Evolutionary conservation across 1,284 basidiomycete genomes (phyloP), one percentile per base, ranked within the genome.

Genomic region (Somion occarium): DNA sequence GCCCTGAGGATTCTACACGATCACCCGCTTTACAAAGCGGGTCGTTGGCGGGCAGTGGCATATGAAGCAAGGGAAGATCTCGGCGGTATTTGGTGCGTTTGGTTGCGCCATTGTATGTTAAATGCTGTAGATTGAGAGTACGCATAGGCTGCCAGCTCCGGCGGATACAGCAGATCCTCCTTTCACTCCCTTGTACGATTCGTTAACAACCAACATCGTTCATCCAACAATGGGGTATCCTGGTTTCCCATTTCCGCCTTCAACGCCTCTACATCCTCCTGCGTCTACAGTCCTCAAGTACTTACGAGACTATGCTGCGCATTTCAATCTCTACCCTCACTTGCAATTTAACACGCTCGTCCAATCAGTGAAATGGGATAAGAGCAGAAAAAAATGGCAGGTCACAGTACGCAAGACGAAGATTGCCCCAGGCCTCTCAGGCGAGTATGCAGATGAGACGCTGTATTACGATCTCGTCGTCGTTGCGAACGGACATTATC

Each of bases 401-500:
- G 70, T 85, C 9, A 66, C 64, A 0, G 54, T 72, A 30, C 72
- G 70, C 4, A 70, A 67, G 0, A 68, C 63, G 20, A 23, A 49
- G 25, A 3, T 27, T 12, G 23, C 34, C 19, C 38, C 20, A 18
- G 38, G 23, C 20, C 25, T 19, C 24, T n/a, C 49, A 13, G 44
- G 48, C 15, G 50, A 25, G 15, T n/a, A 23, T 34, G 43, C 34
- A n/a, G 58, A 49, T 0, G 69, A 77, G 38, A 59, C 53, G 1
- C 55, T 67, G 18, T 53, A 66, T 2, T 88, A 81, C 56, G 85
- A 91, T 57, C 70, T 79, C 22, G 60, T 91, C 41, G 66, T 91
- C 39, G 73, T 89, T 19, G 84, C 83, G 34, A 90, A 88, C 56
- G 88, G 88, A 0, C 88, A 88, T 63, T 84, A 86, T 61, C 73